Evolutionary conservation across 2,329 filamentous ascomycete species (phyloP).

Genomic region (Thyridium curvatum): DNA sequence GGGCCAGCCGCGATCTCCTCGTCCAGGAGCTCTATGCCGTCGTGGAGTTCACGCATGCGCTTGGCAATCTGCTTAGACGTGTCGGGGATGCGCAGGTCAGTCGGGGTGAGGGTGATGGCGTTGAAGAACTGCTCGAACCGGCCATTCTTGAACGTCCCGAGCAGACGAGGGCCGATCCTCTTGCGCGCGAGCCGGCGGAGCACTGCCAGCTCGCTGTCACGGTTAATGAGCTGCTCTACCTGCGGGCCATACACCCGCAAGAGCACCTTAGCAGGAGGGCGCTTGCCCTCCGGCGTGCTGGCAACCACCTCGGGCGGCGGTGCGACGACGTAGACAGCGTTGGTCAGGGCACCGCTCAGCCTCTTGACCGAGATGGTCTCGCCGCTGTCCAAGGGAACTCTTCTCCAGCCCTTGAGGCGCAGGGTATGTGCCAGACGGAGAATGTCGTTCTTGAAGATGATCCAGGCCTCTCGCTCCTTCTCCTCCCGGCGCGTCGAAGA

Average conservation of each 20-base stretch:
- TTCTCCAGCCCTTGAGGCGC: conserved; percentile 84
- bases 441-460: conserved; percentile 87
- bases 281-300: conserved; percentile 27
- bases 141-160: conserved; percentile 91
- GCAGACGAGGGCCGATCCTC: conserved; percentile 83
- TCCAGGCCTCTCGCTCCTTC: conserved; percentile 73
- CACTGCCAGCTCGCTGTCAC: conserved; percentile 83
- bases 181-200: conserved; percentile 81
- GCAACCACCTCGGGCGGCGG: conserved; percentile 61
- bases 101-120: conserved; percentile 70
- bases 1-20: conserved; percentile 74
- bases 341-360: conserved; percentile 87
- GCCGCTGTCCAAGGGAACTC: conserved; percentile 66
- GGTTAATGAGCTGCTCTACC: conserved; percentile 91
- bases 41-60: conserved; percentile 92
- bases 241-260: conserved; percentile 92
- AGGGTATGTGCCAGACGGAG: conserved; percentile 84
- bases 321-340: conserved; percentile 90
- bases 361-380: conserved; percentile 65
- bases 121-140: conserved; percentile 94
- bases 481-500: conserved; percentile 40
- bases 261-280: conserved; percentile 61
- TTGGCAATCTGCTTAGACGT: conserved; percentile 93
- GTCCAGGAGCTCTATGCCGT: conserved; percentile 80
- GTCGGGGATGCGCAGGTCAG: conserved; percentile 71